phyloP scores from a whole-genome alignment of 768 basidiomycete genomes.

The Saitozyma podzolica region DNA sequence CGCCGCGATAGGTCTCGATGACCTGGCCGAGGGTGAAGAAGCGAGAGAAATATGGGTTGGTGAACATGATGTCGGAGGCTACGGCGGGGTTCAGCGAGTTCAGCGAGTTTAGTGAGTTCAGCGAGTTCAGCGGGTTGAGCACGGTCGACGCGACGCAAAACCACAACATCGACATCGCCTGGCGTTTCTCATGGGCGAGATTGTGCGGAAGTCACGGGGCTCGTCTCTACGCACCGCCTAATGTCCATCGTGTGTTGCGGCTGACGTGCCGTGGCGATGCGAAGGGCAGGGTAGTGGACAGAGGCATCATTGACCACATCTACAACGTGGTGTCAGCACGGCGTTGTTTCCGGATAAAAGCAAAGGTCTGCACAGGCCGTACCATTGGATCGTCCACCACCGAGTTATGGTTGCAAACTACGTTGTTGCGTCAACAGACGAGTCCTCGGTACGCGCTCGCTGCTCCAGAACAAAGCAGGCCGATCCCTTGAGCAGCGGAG shows the following conservation, averaged over 20 bases:
- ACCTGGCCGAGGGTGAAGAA: constrained; percentile 91
- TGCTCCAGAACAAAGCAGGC: too few relatives aligned
- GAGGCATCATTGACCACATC: constrained; percentile 71
- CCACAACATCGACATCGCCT: background rate
- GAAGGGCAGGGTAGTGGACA: constrained; percentile 34
- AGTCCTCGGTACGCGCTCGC: too few relatives aligned
- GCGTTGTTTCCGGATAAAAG: background rate
- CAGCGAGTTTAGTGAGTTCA: too few relatives aligned
- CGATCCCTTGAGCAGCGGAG: constrained; percentile 8
- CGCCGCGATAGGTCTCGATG: constrained; percentile 87
- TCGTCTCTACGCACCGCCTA: constrained; percentile 58
- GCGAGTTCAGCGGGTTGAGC: too few relatives aligned
- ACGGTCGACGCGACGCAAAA: background rate
- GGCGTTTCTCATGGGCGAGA: background rate
- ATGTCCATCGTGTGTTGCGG: constrained; percentile 71
- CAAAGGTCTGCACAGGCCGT: constrained; percentile 9
- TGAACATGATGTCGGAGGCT: constrained; percentile 79
- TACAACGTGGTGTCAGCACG: constrained; percentile 54
- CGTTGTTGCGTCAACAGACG: background rate
- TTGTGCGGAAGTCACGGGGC: too few relatives aligned
- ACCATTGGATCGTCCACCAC: constrained; percentile 59
- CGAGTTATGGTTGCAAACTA: constrained; percentile 92
- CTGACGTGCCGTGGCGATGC: constrained; percentile 32
- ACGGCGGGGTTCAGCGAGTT: background rate
- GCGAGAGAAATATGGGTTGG: constrained; percentile 81